phyloP scores from a whole-genome alignment of 1,284 basidiomycete genomes.

The Melampsora occidentalis region DNA sequence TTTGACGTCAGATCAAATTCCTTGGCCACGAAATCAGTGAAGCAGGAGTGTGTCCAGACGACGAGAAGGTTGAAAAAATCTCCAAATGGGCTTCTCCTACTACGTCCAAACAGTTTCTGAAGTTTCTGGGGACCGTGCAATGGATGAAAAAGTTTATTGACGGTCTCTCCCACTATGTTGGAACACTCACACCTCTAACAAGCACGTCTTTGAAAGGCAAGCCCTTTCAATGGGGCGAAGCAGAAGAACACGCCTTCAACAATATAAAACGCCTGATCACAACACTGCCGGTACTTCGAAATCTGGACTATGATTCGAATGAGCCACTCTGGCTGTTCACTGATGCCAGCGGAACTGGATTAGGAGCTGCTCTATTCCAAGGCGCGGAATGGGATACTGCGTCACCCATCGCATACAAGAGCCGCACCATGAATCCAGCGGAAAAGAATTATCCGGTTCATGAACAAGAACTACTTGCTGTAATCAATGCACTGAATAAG shows the following conservation, averaged over 20 bases:
- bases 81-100: too few species aligned
- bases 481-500: too few species aligned
- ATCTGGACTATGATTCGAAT: too few species aligned
- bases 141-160: conserved; percentile 11
- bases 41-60: too few species aligned
- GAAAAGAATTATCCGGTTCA: conserved; percentile 15
- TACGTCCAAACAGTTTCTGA: not conserved
- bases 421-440: not conserved
- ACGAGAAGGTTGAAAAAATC: too few species aligned
- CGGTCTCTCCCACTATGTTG: conserved; percentile 1
- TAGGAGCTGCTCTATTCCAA: not conserved
- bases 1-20: too few species aligned
- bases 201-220: not conserved
- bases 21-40: too few species aligned
- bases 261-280: not conserved
- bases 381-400: not conserved
- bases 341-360: too few species aligned
- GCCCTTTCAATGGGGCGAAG: not conserved
- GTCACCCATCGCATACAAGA: not conserved
- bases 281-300: not conserved
- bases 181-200: not conserved
- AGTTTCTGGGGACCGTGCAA: conserved; percentile 8
- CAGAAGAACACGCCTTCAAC: not conserved
- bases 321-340: too few species aligned
- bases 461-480: conserved; percentile 1